Base-by-base conservation (phyloP, 2,329 filamentous ascomycete genomes). In the Apiospora sp. region DNA sequence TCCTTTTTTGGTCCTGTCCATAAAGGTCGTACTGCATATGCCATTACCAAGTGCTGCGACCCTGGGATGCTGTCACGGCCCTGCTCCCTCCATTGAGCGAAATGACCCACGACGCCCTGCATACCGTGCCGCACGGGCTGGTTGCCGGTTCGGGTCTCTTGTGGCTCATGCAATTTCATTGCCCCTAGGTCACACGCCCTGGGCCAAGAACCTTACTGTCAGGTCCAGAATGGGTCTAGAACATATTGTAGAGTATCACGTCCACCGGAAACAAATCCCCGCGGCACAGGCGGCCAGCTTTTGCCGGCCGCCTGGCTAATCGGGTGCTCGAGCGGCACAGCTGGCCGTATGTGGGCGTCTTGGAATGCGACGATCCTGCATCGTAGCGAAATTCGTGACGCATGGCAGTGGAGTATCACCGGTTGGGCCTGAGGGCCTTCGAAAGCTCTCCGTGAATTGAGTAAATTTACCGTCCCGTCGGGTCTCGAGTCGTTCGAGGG, bases 91-190 rank as follows among this genome's bases (percentile, higher is more conserved):
- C 54, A 61, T 61, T 19, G 16, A 22, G 54, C 54, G 27, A 8
- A 61, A 22, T 37, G 54, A 19, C 19, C 54, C 30, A 61, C 54
- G 19, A 12, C 24, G 14, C 13, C 16, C 1, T 37, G 54, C 34
- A 37, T 7, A 30, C 30, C 30, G 14, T n/a, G 30, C 16, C 14
- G 19, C 54, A 22, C 16, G 54, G 54, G 16, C 22, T 22, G 27
- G 30, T 37, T 19, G 14, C 54, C 54, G 30, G 54, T 61, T 61
- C 54, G 54, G 54, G 30, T 37, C 34, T 61, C 54, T 61, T 61
- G 30, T 16, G 16, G 13, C 27, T 34, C 16, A 19, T 58, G 51
- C 51, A 58, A 58, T 58, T 34, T 58, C 8, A 49, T 22, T n/a
- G n/a, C 10, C 46, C 46, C 46, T 49, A 22, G 46, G 27, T 16